Evolutionary conservation across 2,329 filamentous ascomycete genomes (phyloP).

Genomic region (Aspergillus spinulosporus): DNA sequence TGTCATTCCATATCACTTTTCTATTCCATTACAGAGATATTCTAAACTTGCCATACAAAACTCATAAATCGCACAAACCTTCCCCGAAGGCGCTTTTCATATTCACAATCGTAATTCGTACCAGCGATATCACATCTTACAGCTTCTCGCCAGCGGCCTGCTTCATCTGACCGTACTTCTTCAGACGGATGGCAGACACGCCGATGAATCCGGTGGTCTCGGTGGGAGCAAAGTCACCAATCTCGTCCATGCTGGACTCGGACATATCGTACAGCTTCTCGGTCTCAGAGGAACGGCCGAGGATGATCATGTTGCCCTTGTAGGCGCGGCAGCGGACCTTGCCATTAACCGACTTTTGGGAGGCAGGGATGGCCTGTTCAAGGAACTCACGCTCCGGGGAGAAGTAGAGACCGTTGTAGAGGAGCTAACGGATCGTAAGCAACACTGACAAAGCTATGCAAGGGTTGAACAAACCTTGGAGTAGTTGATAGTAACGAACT

Average conservation of each 20-base stretch:
- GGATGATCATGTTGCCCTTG: constrained; percentile 63
- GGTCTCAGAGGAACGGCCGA: constrained; percentile 58
- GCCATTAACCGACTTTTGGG: constrained; percentile 62
- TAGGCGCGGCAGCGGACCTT: constrained; percentile 63
- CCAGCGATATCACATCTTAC: constrained; percentile 7
- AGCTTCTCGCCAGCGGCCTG: constrained; percentile 18
- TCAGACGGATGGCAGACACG: constrained; percentile 40
- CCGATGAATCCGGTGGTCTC: constrained; percentile 66
- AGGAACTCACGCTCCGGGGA: constrained; percentile 71
- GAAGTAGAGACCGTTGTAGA: constrained; percentile 52
- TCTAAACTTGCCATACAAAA: constrained; percentile 15
- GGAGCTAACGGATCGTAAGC: constrained; percentile 12
- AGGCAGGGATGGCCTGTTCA: constrained; percentile 62
- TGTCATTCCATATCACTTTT: constrained; percentile 11
- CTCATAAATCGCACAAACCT: constrained; percentile 5
- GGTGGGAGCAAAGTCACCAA: constrained; percentile 65
- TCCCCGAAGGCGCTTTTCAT: constrained; percentile 12
- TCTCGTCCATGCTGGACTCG: constrained; percentile 69
- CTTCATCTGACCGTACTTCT: constrained; percentile 45
- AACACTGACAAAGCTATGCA: no score
- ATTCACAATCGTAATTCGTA: constrained; percentile 14
- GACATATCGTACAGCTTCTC: constrained; percentile 69
- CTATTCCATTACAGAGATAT: constrained; percentile 16
- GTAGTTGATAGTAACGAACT: constrained; percentile 67
- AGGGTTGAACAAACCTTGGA: constrained; percentile 39